Base-by-base conservation (phyloP, 768 basidiomycete genomes). In the Terana coerulea region DNA sequence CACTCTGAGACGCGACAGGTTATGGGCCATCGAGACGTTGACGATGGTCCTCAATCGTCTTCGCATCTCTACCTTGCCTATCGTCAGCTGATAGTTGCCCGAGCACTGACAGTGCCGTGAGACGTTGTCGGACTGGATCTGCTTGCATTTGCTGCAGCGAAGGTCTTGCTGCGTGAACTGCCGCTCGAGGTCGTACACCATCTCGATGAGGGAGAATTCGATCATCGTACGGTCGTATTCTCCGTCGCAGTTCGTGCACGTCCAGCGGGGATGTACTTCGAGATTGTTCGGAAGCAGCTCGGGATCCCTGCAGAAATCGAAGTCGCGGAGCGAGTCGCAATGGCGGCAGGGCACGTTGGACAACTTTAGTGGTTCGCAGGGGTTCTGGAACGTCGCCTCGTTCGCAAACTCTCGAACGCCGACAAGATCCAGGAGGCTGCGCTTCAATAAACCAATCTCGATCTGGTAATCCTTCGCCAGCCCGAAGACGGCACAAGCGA, bases 271-370 rank as follows among this genome's bases (percentile, higher is more conserved):
- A 5, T 77, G 73, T 15, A 75, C 71, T 6, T 76, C 69, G 30
- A 77, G 68, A 53, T 70, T 56, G 60, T 75, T 70, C 9, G 90
- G 84, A 36, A 91, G 73, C 34, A 97, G 75, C 52, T 92, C 88
- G 10, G 83, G 77, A 68, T 98, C 95, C 14, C 95, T 82, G 65
- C 95, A 98, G 62, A 99, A 89, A 67, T 99, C 97, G 61, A 99
- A 90, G 65, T 95, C 93, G 2, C 88, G 81, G 53, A 94, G 76
- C 12, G 74, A 70, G 65, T 93, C 94, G 69, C 91, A 98, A 61
- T 85, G 80, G 35, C 80, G 82, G 65, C 95, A 98, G 26, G 95
- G 89, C 31, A 98, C 87, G 64, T 90, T 90, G 37, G 84, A 74
- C 24, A 98, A 67, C 59, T 88, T 87, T 49, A 95, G 76, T 8